Conservation (phyloP, 2,329 filamentous ascomycete species). For the Graphilbum sp. region DNA sequence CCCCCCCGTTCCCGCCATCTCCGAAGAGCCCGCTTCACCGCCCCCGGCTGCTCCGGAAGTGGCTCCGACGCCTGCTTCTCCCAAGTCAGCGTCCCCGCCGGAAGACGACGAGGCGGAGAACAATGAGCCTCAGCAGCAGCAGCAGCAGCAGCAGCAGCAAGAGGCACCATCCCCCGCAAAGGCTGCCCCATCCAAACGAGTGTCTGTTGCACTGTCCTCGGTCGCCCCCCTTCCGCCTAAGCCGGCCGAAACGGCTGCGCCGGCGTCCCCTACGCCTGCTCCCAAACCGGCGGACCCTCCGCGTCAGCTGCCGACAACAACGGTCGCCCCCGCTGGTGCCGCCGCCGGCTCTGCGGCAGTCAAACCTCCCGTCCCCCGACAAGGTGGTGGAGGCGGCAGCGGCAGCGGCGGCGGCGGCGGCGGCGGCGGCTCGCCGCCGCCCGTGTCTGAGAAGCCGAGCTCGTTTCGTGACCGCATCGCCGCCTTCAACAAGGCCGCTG, state of each 20-base stretch:
- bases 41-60: constrained; percentile 10
- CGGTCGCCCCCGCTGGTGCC: too few relatives aligned
- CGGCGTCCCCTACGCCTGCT: constrained; percentile 8
- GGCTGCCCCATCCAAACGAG: too few relatives aligned
- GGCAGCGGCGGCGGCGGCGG: neutral
- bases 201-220: neutral
- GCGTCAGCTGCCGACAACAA: constrained; percentile 20
- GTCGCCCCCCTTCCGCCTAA: constrained; percentile 6
- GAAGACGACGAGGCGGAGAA: too few relatives aligned
- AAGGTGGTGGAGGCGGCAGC: too few relatives aligned
- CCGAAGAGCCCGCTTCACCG: constrained; percentile 9
- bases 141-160: constrained; percentile 10
- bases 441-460: constrained; percentile 56
- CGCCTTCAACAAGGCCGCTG: constrained; percentile 83
- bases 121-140: too few relatives aligned
- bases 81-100: constrained; percentile 19
- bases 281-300: too few relatives aligned
- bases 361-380: too few relatives aligned
- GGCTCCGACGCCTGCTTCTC: constrained; percentile 19
- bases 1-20: too few relatives aligned
- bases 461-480: constrained; percentile 94
- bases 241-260: constrained; percentile 14
- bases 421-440: constrained; percentile 27
- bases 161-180: neutral
- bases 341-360: too few relatives aligned